Evolutionary conservation across 768 basidiomycete species (phyloP).

Genomic region (Leccinum uliginosum): DNA sequence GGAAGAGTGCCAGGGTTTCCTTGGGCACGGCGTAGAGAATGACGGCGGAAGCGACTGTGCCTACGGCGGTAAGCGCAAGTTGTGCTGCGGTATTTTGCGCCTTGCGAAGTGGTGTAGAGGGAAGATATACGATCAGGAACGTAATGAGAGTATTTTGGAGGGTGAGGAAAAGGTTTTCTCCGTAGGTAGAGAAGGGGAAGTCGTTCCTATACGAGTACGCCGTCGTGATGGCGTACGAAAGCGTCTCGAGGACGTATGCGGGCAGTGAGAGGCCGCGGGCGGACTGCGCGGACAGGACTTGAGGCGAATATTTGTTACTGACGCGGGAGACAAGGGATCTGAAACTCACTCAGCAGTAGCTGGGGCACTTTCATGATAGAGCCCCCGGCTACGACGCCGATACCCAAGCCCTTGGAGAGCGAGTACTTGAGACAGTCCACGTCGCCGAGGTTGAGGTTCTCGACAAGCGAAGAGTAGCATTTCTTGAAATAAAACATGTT

Average conservation of each 20-base stretch:
- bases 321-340: background rate
- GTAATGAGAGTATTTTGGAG: constrained; percentile 87
- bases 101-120: constrained; percentile 28
- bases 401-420: constrained; percentile 85
- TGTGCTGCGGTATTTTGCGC: constrained; percentile 26
- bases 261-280: constrained; percentile 85
- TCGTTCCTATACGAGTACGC: constrained; percentile 79
- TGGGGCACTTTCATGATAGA: constrained; percentile 97
- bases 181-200: constrained; percentile 97
- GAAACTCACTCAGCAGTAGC: constrained; percentile 67
- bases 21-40: constrained; percentile 47
- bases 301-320: background rate
- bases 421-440: constrained; percentile 86
- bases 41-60: constrained; percentile 33
- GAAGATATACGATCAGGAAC: constrained; percentile 75
- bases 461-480: constrained; percentile 88
- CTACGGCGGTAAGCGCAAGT: constrained; percentile 29
- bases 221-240: constrained; percentile 85
- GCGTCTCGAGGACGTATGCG: constrained; percentile 87
- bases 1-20: constrained; percentile 59
- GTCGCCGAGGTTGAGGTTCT: constrained; percentile 75
- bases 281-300: constrained; percentile 69
- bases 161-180: constrained; percentile 93
- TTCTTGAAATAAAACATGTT: constrained; percentile 45
- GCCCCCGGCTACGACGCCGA: constrained; percentile 90